phyloP scores from a whole-genome alignment of 768 basidiomycete species.

The Fistulinella prunicolor region DNA sequence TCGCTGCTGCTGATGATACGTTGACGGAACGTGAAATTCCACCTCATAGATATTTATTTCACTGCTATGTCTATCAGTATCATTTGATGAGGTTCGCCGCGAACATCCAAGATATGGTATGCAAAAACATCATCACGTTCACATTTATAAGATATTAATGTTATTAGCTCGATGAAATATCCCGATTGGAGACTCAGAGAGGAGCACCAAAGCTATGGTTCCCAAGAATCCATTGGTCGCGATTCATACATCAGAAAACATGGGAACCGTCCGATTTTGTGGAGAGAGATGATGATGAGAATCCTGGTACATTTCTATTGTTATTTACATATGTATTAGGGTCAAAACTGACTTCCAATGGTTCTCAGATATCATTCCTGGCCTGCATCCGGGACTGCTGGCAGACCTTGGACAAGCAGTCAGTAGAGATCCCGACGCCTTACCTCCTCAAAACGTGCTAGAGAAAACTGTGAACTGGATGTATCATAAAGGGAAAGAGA shows the following conservation, averaged over 20 bases:
- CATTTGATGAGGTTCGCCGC: constrained; percentile 41
- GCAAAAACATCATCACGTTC: constrained; percentile 4
- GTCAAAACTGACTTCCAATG: neutral
- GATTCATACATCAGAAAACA: constrained; percentile 40
- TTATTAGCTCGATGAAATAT: constrained; percentile 53
- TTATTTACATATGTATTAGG: neutral
- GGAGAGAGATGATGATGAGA: constrained; percentile 60
- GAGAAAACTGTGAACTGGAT: constrained; percentile 49
- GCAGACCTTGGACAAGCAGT: constrained; percentile 56
- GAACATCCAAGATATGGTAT: constrained; percentile 34
- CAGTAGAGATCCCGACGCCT: constrained; percentile 68
- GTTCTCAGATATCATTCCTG: constrained; percentile 51
- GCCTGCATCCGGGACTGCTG: constrained; percentile 40
- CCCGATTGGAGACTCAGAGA: constrained; percentile 51
- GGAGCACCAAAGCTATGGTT: constrained; percentile 52
- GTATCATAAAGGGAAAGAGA: constrained; percentile 37
- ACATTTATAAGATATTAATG: neutral
- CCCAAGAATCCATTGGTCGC: constrained; percentile 36
- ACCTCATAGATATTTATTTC: constrained; percentile 68
- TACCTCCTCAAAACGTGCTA: constrained; percentile 61
- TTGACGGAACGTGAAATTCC: constrained; percentile 40
- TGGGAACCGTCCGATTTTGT: constrained; percentile 46
- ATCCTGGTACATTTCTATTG: constrained; percentile 45
- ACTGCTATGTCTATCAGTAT: constrained; percentile 71
- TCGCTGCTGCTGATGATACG: constrained; percentile 37